phyloP scores from a whole-genome alignment of 2,329 filamentous ascomycete genomes.

The Scopulariopsis brevicaulis region DNA sequence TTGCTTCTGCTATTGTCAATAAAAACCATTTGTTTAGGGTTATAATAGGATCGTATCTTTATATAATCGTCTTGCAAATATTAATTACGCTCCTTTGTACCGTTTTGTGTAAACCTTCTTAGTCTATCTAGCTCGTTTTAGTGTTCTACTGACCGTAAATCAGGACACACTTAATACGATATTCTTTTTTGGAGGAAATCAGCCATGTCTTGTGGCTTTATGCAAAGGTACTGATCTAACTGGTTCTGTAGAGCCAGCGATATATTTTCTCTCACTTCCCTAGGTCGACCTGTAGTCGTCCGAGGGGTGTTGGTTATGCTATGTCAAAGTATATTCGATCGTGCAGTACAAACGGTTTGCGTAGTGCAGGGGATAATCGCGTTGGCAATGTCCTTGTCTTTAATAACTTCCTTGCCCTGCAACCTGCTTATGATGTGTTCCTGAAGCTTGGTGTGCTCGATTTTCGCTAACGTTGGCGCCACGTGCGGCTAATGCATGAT shows the following conservation, averaged over 20 bases:
- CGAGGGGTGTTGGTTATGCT: slow-evolving; percentile 6
- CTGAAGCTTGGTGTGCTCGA: no score
- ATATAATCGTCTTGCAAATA: slow-evolving; percentile 11
- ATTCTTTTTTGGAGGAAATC: slow-evolving; percentile 6
- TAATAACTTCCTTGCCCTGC: no score
- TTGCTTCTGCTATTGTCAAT: slow-evolving; percentile 8
- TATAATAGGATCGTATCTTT: slow-evolving; percentile 7
- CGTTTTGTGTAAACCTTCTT: no score
- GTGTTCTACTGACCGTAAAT: slow-evolving; percentile 4
- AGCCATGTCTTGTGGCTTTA: slow-evolving; percentile 7
- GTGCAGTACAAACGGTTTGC: neutral
- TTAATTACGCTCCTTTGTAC: slow-evolving; percentile 21
- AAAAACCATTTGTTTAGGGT: slow-evolving; percentile 7
- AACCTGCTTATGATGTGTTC: no score
- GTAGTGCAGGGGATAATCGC: no score
- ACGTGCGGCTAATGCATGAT: no score
- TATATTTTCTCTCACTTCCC: slow-evolving; percentile 9
- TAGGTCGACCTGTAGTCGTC: slow-evolving; percentile 5
- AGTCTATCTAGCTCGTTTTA: no score
- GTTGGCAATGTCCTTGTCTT: no score
- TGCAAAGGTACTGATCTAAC: slow-evolving; percentile 2
- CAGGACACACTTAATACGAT: slow-evolving; percentile 5
- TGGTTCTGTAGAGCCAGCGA: slow-evolving; percentile 6
- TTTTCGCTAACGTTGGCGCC: no score
- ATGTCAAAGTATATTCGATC: slow-evolving; percentile 6